Base-by-base conservation (phyloP, 2,329 filamentous ascomycete species). In the Fusarium goolgardi region DNA sequence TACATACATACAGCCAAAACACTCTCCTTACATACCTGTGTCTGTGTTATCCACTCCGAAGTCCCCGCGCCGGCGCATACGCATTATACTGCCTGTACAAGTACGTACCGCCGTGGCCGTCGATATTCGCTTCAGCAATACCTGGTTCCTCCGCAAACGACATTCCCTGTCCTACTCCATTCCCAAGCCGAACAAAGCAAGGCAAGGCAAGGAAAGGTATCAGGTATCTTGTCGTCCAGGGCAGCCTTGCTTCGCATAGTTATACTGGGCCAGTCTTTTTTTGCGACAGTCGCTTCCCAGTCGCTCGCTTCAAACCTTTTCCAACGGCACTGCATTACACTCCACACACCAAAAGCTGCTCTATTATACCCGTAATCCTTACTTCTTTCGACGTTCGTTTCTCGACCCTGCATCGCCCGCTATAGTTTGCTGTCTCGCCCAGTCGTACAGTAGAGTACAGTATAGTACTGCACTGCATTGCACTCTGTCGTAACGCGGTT, bases 121-220 rank as follows among this genome's bases (percentile, higher is more conserved):
- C 55, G 40, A 55, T 43, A 53, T 51, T 65, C 58, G 62, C 61
- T 65, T 34, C 54, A 51, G 13, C 47, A 47, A n/a, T 41, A 58
- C 59, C 59, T 57, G 59, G 61, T 49, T 59, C 59, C 59, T 64
- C 60, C 61, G 41, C 54, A 64, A 64, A 66, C 62, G 56, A 65
- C 55, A 35, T 62, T 60, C 63, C 63, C 62, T 66, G 45, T 43
- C n/a, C 9, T 35, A 44, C 54, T 59, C 61, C 47, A 50, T 63
- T 63, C 46, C 41, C 62, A 53, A 51, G 25, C 34, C 60, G 37
- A 63, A 39, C 32, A 50, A 39, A 23, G 32, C 41, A 37, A 37
- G 31, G 47, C 43, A 39, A 49, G 31, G 15, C 29, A 34, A 35
- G 23, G 46, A 23, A 39, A 50, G 47, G 47, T 39, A 37, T 50